Evolutionary conservation across 1,139 yeast genomes (phyloP), one percentile per base, ranked within the genome.

Genomic region (Pichia sp.): DNA sequence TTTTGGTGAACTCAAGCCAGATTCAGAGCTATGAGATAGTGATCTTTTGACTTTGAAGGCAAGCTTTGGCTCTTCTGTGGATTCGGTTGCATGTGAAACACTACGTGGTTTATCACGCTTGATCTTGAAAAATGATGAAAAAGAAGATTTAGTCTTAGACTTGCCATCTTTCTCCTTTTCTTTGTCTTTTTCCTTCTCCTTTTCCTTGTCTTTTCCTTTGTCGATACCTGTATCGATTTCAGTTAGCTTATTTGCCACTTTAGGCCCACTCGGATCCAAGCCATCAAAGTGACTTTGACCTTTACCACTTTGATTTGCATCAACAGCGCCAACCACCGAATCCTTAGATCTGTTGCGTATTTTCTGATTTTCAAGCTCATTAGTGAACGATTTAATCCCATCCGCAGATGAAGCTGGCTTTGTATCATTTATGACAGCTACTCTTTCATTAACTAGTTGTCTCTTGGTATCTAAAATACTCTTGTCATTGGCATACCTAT

Each of bases 101-200:
- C 50, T 51, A 15, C 57, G 56, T 8, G 59, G 54, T 36, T 59
- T 59, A 32, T 57, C 58, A 31, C 57, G 52, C 30, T 55, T 56
- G 4, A 59, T 54, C 42, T 59, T 59, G 40, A 59, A 59, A 44
- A 59, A 59, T n/a, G 61, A 57, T 1, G 61, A 48, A 16, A 59
- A 59, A 2, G 62, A 51, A 19, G 59, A 45, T 50, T 59, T 59
- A 23, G 50, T 15, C 41, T 58, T 58, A 1, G 40, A 32, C 38
- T 57, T 56, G 13, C 52, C 40, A 8, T 50, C 48, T 32, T 54
- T 47, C 13, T 49, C 41, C 34, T 47, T 50, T 23, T 51, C 54
- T 43, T 46, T 49, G 15, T 19, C 36, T 15, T 45, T 38, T 4
- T 48, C 26, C 26, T 23, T 23, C 26, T 23, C 26, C 26, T 23